Evolutionary conservation across 345 rosid genomes (phyloP), one percentile per base, ranked within the genome.

Genomic region (Melastoma malabathricum): DNA sequence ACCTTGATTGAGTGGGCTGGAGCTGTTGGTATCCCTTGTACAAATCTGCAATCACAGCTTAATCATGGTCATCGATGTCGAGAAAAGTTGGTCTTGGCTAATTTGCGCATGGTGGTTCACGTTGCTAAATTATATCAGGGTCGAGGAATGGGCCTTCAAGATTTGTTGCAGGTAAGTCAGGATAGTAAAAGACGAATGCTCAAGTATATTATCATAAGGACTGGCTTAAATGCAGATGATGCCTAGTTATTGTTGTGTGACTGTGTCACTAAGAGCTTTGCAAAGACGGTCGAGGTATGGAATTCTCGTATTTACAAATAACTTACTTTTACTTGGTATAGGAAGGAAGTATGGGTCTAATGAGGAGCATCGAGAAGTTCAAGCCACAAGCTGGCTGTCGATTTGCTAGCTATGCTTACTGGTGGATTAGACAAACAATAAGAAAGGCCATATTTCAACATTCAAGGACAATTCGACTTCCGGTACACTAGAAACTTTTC

Each of bases 331-430:
- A 47, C 57, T 57, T 57, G 23, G 43, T 49, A 29, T 60, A 87
- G 98, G 92, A 69, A 66, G 96, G 96, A 68, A 82, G 92, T 55
- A 66, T 76, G 76, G 98, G 98, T 17, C 92, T 90, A 55, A 76
- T 86, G 86, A 86, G 68, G 71, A 84, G 96, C 64, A 65, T 90
- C 27, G 83, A 77, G 72, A 84, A 75, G 77, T 90, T 82, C 82
- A 82, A 86, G 65, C 92, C 94, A 0, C 81, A 80, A 65, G 79
- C 62, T 0, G 96, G 89, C 50, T 86, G 92, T 66, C 74, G 95
- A 59, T 86, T 90, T 56, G 80, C 83, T 22, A 73, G 89, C 48
- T 90, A 83, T 44, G 92, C 98, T 48, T 86, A 76, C 71, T 90
- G 92, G 94, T 86, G 98, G 98, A 75, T 90, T 62, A 78, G 94